Conservation (phyloP, 331 rosid species). For the Malus hybrid region DNA sequence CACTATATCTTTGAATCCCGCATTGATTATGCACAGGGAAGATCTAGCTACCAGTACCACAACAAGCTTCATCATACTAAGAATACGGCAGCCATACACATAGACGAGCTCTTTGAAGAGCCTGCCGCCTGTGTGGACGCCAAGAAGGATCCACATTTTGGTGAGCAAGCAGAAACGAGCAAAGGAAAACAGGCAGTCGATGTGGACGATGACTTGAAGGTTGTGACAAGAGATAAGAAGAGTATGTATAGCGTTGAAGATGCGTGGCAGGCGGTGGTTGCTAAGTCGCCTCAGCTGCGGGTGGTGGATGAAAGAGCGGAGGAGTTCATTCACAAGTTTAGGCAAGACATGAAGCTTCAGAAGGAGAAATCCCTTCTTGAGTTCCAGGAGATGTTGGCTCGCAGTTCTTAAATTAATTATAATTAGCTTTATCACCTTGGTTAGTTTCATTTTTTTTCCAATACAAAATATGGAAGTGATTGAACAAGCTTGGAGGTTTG, state of each 20-base stretch:
- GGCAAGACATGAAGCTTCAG: conserved; percentile 42
- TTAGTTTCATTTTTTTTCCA: neutral
- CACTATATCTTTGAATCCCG: neutral
- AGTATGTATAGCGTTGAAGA: conserved; percentile 32
- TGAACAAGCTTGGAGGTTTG: neutral
- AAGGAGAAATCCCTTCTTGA: conserved; percentile 42
- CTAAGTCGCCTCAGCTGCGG: conserved; percentile 41
- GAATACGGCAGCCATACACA: conserved; percentile 35
- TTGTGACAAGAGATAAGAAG: neutral
- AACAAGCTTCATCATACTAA: conserved; percentile 16
- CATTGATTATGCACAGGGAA: neutral
- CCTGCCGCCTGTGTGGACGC: neutral
- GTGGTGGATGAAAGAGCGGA: conserved; percentile 52
- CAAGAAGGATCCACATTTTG: neutral
- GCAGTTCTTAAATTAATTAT: conserved; percentile 17
- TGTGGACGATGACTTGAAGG: neutral
- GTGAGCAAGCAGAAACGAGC: conserved; percentile 15
- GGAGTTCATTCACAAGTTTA: conserved; percentile 40
- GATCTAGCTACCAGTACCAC: conserved; percentile 11
- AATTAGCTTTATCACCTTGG: neutral
- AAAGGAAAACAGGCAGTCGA: conserved; percentile 18
- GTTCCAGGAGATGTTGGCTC: conserved; percentile 38
- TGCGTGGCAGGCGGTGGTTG: conserved; percentile 44
- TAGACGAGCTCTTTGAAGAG: conserved; percentile 54
- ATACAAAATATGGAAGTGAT: neutral